Evolutionary conservation across 371 early-diverging fungal genomes (phyloP), one percentile per base, ranked within the genome.

Genomic region (Encephalitozoon hellem): DNA sequence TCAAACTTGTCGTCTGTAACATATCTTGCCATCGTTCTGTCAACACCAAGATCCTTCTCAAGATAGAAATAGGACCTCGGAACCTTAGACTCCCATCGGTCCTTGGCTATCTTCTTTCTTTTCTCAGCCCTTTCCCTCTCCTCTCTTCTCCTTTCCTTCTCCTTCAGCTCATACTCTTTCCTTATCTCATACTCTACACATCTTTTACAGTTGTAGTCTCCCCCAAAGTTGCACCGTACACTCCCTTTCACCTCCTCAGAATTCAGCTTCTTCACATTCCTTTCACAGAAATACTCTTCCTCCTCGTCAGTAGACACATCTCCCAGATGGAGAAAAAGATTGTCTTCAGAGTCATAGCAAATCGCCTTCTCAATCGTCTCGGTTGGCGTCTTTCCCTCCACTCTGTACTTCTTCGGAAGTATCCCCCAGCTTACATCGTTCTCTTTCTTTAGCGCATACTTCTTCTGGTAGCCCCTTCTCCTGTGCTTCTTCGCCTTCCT

Each of bases 1-100:
- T 70, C 64, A 72, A 77, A 77, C 34, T 47, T 45, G 26, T 77
- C 77, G 67, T 77, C 77, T 2, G 72, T 55, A 6, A 72, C 25
- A 38, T 52, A 70, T 15, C 64, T 59, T 28, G 38, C 72, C 18
- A 77, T 18, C 11, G 43, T 12, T 15, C 41, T 28, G 2, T 73
- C 74, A 23, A 66, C 23, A 11, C 77, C 77, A 45, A 77, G 28
- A 11, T 65, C 41, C 71, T 77, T 72, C 45, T 70, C 59, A 59
- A 59, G 38, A 12, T 59, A 59, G 59, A 59, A 59, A 5, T 38
- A 59, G 0, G 34, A 38, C 59, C n/a, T 77, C 0, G 59, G 54
- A 23, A 43, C 23, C 21, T n/a, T 72, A 1, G 66, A 26, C 26
- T 34, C 53, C 41, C 59, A 32, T 43, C 34, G 63, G 12, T 72